Base-by-base conservation (phyloP, 2,329 filamentous ascomycete genomes). In the Beauveria medogensis region DNA sequence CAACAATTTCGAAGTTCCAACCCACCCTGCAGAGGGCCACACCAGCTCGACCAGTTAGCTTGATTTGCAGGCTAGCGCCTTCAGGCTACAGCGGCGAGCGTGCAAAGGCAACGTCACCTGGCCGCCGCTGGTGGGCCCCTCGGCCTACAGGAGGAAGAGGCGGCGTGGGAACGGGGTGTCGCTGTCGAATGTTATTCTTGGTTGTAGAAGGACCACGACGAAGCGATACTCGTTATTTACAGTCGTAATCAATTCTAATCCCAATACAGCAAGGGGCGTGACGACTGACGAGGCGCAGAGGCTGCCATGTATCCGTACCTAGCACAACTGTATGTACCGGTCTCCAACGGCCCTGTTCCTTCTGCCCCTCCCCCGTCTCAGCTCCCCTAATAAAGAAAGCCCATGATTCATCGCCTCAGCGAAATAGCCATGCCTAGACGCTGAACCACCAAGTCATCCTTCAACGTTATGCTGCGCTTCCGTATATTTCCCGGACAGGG, bases 21-120 rank as follows among this genome's bases (percentile, higher is more conserved):
- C 8, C 40, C 24, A 28, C 40, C 40, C 30, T 46, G 24, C 53
- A 34, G 18, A 34, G 40, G 30, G 22, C 18, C 53, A 46, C 40
- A 40, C 44, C 30, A 18, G 54, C 9, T 52, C 30, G 50, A 37
- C 50, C 50, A 54, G 52, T 54, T 34, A 54, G 37, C 52, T 54
- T 20, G 12, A 10, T 41, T 54, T 16, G 24, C 20, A 26, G 18
- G 41, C 43, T 59, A 52, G 37, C 37, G 34, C 34, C 34, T 30
- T 48, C 55, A 34, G 55, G 55, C 40, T n/a, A 22, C 46, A 57
- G 54, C 55, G 18, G 20, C 44, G 28, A 47, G 34, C 30, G 22
- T 41, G 20, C 20, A 52, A 22, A 34, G n/a, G 52, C 44, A 59
- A 52, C 34, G 56, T 59, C 56, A 59, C 56, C 56, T 59, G 56